These are phyloP conservation scores for Termitomyces sp. DNA, from an alignment of 768 basidiomycete species.

Conservation along the genomic window DNA sequence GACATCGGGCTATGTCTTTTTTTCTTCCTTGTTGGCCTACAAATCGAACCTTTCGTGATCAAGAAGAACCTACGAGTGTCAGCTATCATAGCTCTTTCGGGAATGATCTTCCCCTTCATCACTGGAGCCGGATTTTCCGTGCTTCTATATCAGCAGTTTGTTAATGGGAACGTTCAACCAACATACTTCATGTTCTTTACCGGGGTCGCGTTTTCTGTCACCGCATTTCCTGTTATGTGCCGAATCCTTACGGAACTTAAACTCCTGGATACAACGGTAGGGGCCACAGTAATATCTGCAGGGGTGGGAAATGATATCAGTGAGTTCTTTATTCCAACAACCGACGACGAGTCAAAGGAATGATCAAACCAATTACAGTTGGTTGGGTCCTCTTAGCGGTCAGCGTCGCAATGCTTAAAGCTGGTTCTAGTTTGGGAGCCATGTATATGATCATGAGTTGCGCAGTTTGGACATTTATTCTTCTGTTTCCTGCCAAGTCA, in stretches of 20 bases:
- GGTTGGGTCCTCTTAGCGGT: constrained; percentile 88
- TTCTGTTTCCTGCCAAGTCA: constrained; percentile 62
- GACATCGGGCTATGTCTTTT: constrained; percentile 86
- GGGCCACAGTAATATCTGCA: constrained; percentile 86
- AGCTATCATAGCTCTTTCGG: constrained; percentile 65
- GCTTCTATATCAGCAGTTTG: constrained; percentile 71
- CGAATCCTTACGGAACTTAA: constrained; percentile 88
- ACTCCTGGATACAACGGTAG: constrained; percentile 86
- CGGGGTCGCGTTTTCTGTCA: constrained; percentile 86
- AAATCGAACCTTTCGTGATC: constrained; percentile 78
- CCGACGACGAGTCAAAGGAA: background rate
- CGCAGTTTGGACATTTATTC: constrained; percentile 73
- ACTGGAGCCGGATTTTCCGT: constrained; percentile 63
- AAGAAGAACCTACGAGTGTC: constrained; percentile 69
- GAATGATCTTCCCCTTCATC: constrained; percentile 85
- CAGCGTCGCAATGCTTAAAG: constrained; percentile 90
- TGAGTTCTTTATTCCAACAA: constrained; percentile 17
- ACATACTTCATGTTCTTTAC: constrained; percentile 93
- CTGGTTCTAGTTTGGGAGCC: constrained; percentile 74
- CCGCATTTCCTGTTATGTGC: constrained; percentile 82
- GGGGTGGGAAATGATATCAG: constrained; percentile 85
- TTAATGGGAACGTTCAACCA: constrained; percentile 60
- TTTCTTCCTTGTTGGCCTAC: constrained; percentile 89
- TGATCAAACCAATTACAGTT: constrained; percentile 26
- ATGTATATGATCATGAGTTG: constrained; percentile 79